phyloP scores from a whole-genome alignment of 495 filamentous ascomycete species.

The Tuber melanosporum region DNA sequence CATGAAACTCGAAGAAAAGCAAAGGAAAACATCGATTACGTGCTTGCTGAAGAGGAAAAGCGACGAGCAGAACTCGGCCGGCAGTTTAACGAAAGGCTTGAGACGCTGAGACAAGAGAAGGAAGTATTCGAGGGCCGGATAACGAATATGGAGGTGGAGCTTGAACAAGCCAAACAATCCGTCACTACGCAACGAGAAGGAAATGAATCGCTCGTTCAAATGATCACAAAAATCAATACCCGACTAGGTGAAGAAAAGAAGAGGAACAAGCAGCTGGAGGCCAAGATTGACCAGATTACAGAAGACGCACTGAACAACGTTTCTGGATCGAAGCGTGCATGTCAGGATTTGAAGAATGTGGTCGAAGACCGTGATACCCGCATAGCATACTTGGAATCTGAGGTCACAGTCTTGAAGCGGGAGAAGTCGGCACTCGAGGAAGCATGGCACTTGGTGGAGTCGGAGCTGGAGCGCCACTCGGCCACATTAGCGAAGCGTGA shows the following conservation, averaged over 20 bases:
- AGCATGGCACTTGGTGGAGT: slow-evolving; percentile 18
- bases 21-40: slow-evolving; percentile 25
- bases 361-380: slow-evolving; percentile 28
- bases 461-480: slow-evolving; percentile 21
- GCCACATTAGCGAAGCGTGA: slow-evolving; percentile 15
- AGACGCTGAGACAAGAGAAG: slow-evolving; percentile 23
- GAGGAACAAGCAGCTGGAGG: slow-evolving; percentile 30
- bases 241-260: slow-evolving; percentile 40
- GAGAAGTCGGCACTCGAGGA: slow-evolving; percentile 32
- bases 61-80: slow-evolving; percentile 33
- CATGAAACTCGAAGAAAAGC: slow-evolving; percentile 20
- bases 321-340: slow-evolving; percentile 29
- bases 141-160: slow-evolving; percentile 15
- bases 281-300: slow-evolving; percentile 29
- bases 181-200: slow-evolving; percentile 23
- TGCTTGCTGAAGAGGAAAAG: slow-evolving; percentile 30
- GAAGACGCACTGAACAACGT: slow-evolving; percentile 37
- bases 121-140: slow-evolving; percentile 24
- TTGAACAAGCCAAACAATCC: slow-evolving; percentile 21
- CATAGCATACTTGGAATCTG: slow-evolving; percentile 25
- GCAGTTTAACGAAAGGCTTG: slow-evolving; percentile 27
- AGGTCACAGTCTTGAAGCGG: slow-evolving; percentile 23
- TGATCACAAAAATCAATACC: slow-evolving; percentile 34
- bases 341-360: slow-evolving; percentile 31
- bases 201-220: slow-evolving; percentile 36